Percentiles rank a stretch among this genome's conserved stretches.
These are phyloP conservation scores for Trichocladium uniseriatum DNA, from an alignment of 495 filamentous ascomycete genomes.

Conservation along the genomic window DNA sequence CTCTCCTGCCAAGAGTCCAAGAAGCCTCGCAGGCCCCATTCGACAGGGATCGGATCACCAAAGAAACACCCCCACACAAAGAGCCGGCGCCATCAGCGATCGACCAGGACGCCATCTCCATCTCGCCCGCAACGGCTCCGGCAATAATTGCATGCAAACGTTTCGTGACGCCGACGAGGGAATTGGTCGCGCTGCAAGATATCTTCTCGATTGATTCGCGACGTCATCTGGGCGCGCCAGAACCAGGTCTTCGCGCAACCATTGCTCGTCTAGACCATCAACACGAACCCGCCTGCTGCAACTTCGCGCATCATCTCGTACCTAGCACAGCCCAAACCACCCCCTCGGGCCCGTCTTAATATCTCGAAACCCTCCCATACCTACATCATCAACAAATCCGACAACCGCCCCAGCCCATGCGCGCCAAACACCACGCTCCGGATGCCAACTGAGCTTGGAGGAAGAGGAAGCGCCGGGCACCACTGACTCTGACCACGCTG, in stretches of 20 bases:
- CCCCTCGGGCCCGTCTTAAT: too few species aligned
- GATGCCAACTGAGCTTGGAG: neutral
- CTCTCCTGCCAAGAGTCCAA: conserved; percentile 7
- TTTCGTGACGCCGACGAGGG: neutral
- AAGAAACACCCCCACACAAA: conserved; percentile 17
- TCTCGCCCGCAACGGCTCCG: neutral
- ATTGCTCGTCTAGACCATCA: too few species aligned
- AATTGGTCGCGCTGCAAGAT: neutral
- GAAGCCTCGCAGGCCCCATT: neutral
- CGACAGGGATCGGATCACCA: conserved; percentile 18
- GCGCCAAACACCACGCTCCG: neutral
- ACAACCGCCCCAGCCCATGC: neutral
- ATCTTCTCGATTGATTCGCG: too few species aligned
- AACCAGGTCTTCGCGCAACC: too few species aligned
- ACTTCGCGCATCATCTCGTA: too few species aligned
- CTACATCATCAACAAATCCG: neutral
- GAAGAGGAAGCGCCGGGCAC: neutral
- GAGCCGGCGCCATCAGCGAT: conserved; percentile 4
- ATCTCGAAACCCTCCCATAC: too few species aligned
- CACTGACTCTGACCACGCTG: neutral
- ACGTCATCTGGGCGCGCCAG: too few species aligned
- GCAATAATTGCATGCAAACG: neutral
- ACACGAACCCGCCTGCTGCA: too few species aligned
- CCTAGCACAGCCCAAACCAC: too few species aligned
- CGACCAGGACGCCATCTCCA: neutral